phyloP scores from a whole-genome alignment of 179 eudicot species.

The Spergularia azorica region DNA sequence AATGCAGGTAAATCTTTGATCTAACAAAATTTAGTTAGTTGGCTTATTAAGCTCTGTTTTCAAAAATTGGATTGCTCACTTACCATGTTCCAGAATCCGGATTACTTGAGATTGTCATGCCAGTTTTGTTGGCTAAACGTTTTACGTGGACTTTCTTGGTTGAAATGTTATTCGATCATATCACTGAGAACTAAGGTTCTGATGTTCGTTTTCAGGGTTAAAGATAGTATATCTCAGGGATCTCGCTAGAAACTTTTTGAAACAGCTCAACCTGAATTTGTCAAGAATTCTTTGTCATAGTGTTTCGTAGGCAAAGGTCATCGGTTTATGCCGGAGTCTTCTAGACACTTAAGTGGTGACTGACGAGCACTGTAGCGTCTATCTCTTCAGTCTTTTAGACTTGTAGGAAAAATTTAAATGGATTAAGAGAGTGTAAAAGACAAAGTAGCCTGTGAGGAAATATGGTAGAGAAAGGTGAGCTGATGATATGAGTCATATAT shows the following conservation, averaged over 20 bases:
- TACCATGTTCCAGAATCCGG: neutral
- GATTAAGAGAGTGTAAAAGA: neutral
- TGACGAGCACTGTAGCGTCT: neutral
- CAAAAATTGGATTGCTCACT: neutral
- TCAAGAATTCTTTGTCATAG: neutral
- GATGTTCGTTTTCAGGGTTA: neutral
- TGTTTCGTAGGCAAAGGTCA: slow-evolving; percentile 12
- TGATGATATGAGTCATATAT: slow-evolving; percentile 11
- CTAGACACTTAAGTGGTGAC: slow-evolving; percentile 10
- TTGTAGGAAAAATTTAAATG: neutral
- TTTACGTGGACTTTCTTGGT: neutral
- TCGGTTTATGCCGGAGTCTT: slow-evolving; percentile 3
- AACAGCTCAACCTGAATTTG: neutral
- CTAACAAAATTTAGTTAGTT: neutral
- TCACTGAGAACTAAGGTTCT: neutral
- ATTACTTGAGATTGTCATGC: neutral
- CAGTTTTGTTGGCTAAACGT: neutral
- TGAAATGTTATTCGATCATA: neutral
- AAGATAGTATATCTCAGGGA: neutral
- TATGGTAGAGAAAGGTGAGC: slow-evolving; percentile 7
- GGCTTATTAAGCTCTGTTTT: neutral
- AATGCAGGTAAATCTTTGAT: slow-evolving; percentile 52
- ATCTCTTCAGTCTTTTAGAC: slow-evolving; percentile 2
- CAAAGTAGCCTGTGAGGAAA: slow-evolving; percentile 10
- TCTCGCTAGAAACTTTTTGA: neutral